Percentiles rank a stretch among this genome's conserved stretches.
Evolutionary conservation across 768 basidiomycete genomes (phyloP).

Genomic region (Butyriboletus loyo): DNA sequence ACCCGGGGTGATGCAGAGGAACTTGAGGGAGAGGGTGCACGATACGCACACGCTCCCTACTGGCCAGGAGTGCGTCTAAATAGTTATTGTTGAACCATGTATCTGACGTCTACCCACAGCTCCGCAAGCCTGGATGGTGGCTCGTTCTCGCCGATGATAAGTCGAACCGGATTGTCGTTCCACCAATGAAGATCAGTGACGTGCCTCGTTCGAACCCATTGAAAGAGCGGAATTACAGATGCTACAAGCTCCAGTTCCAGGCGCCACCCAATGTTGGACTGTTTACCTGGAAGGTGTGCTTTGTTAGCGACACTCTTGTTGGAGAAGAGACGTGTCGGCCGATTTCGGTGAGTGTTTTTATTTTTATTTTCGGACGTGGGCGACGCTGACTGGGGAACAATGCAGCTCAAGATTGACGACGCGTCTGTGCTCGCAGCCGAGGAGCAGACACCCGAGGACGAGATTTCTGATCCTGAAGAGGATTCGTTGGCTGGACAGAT

Average conservation of each 20-base stretch:
- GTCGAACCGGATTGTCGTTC: slow-evolving; percentile 79
- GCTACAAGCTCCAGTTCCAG: slow-evolving; percentile 93
- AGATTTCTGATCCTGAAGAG: slow-evolving; percentile 97
- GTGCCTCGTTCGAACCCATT: slow-evolving; percentile 60
- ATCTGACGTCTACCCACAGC: slow-evolving; percentile 37
- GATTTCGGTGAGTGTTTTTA: slow-evolving; percentile 58
- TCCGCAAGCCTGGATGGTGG: slow-evolving; percentile 92
- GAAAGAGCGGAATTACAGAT: slow-evolving; percentile 60
- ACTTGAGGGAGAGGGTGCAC: slow-evolving; percentile 42
- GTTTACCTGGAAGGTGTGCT: slow-evolving; percentile 85
- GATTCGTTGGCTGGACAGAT: slow-evolving; percentile 96
- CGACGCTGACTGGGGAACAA: slow-evolving; percentile 2
- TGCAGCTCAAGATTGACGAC: slow-evolving; percentile 82
- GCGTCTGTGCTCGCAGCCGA: slow-evolving; percentile 52
- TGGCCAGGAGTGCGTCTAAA: slow-evolving; percentile 76
- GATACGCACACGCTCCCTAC: slow-evolving; percentile 84
- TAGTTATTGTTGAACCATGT: neutral
- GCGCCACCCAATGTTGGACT: slow-evolving; percentile 81
- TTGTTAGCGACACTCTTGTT: slow-evolving; percentile 86
- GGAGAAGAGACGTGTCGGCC: slow-evolving; percentile 73
- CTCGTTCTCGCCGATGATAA: slow-evolving; percentile 86
- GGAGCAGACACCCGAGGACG: slow-evolving; percentile 72
- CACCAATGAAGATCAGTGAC: slow-evolving; percentile 78
- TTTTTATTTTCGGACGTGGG: neutral
- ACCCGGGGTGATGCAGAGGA: slow-evolving; percentile 64